Conservation (phyloP, 495 filamentous ascomycete species). For the Saxispiralis lemnorum region DNA sequence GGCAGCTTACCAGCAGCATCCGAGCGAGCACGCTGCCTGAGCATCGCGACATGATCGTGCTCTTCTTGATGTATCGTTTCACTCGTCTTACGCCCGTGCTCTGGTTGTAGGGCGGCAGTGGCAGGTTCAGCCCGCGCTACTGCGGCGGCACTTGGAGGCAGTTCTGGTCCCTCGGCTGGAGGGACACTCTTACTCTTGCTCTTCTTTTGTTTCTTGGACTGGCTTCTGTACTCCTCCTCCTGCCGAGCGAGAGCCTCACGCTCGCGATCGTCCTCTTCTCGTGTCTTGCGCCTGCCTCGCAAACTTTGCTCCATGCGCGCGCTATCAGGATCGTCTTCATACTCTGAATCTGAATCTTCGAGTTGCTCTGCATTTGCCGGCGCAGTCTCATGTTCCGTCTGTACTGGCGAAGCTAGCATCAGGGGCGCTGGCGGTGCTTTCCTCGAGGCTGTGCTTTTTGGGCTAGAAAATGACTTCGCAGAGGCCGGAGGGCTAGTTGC, state of each 20-base stretch:
- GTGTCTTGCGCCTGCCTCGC: constrained; percentile 66
- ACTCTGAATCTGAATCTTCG: constrained; percentile 58
- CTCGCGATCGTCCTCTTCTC: constrained; percentile 72
- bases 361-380: constrained; percentile 1
- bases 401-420: constrained; percentile 37
- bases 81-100: neutral
- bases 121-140: constrained; percentile 1
- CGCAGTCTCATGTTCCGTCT: neutral
- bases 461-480: constrained; percentile 7
- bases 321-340: constrained; percentile 51
- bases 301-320: constrained; percentile 11
- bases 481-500: constrained; percentile 4
- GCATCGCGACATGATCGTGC: constrained; percentile 4
- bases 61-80: neutral
- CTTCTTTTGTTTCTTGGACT: constrained; percentile 44
- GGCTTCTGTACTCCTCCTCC: constrained; percentile 46
- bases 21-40: constrained; percentile 13
- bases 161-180: neutral
- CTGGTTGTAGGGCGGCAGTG: neutral
- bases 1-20: constrained; percentile 20
- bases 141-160: neutral
- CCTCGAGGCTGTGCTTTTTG: constrained; percentile 20
- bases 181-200: constrained; percentile 23
- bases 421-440: constrained; percentile 76
- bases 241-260: constrained; percentile 47